Evolutionary conservation across 371 early-diverging fungal genomes (phyloP).

Genomic region (Haplosporangium sp.): DNA sequence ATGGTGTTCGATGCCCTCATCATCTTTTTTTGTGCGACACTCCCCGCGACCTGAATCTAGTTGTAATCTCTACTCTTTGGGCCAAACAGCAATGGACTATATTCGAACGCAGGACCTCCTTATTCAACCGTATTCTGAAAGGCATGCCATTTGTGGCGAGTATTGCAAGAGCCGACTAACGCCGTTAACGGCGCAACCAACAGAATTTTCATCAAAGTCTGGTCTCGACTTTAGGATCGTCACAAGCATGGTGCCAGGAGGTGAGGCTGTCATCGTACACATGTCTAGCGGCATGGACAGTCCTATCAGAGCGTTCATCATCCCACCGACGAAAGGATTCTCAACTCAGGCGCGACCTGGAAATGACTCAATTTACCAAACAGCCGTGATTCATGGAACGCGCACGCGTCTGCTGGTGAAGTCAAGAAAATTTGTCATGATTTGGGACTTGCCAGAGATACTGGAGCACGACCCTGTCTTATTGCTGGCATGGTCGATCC

Average conservation of each 20-base stretch:
- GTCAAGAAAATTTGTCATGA: not conserved
- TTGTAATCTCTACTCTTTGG: not conserved
- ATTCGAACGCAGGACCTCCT: not conserved
- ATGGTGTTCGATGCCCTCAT: not conserved
- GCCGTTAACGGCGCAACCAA: not conserved
- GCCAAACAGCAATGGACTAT: not conserved
- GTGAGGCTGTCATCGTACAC: too few relatives aligned
- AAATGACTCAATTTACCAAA: not conserved
- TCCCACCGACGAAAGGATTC: too few relatives aligned
- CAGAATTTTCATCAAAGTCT: not conserved
- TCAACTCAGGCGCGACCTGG: too few relatives aligned
- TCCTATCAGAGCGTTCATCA: not conserved
- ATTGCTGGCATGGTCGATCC: not conserved
- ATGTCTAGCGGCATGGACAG: too few relatives aligned
- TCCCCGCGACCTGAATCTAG: not conserved
- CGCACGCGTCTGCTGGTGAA: not conserved
- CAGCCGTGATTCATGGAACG: not conserved
- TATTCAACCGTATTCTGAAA: not conserved
- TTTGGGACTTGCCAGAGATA: not conserved
- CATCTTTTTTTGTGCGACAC: not conserved
- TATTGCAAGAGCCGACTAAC: not conserved
- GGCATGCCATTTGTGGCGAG: not conserved
- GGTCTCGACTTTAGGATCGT: not conserved
- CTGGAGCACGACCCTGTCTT: not conserved
- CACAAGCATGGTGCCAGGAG: too few relatives aligned